Percentiles rank a stretch among this genome's conserved stretches.
Evolutionary conservation across 352 stramenopile genomes (phyloP).

Genomic region (Phytophthora sp.): DNA sequence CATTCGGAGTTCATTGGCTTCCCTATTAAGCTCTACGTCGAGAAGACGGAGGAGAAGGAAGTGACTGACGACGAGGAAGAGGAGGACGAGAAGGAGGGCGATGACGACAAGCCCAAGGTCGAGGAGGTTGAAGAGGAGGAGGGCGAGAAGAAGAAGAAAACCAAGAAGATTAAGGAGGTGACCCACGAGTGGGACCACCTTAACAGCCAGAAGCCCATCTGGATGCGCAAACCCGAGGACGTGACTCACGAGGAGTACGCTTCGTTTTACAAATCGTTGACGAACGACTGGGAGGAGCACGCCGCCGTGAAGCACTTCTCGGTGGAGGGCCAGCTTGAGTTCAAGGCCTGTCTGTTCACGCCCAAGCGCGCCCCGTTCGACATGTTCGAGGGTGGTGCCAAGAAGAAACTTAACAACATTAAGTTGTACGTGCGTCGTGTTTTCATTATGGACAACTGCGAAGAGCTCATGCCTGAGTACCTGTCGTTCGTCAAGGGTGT

Average conservation of each 20-base stretch:
- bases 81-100: conserved; percentile 93
- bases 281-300: conserved; percentile 99
- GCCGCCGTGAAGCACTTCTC: conserved; percentile 99
- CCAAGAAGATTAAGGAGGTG: conserved; percentile 97
- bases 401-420: conserved; percentile 99
- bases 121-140: conserved; percentile 97
- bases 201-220: conserved; percentile 99
- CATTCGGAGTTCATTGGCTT: conserved; percentile 99
- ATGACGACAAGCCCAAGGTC: conserved; percentile 98
- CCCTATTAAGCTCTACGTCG: conserved; percentile 99
- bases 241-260: conserved; percentile 99
- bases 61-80: conserved; percentile 99
- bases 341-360: conserved; percentile 98
- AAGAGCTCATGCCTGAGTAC: conserved; percentile 99
- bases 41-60: conserved; percentile 99
- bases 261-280: conserved; percentile 99
- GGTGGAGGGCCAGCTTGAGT: conserved; percentile 99
- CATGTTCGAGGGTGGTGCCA: conserved; percentile 99
- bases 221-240: conserved; percentile 99
- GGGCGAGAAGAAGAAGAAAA: conserved; percentile 99
- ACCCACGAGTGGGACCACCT: conserved; percentile 99
- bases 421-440: conserved; percentile 99
- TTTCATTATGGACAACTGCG: conserved; percentile 99
- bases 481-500: conserved; percentile 99
- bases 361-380: conserved; percentile 99